Evolutionary conservation across 140 eudicot species (phyloP).

Genomic region (Ambrosia hybrid): DNA sequence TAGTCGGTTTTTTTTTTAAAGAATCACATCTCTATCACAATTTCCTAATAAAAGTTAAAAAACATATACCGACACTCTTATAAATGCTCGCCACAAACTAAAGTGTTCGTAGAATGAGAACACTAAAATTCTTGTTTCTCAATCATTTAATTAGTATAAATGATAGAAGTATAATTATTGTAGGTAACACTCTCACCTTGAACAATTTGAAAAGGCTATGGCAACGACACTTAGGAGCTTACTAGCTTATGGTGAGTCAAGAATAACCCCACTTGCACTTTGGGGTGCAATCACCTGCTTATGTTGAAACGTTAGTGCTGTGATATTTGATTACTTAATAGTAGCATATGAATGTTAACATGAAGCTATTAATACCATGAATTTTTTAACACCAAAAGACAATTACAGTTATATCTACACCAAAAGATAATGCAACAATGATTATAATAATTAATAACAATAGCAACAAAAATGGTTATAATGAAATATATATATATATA

Average conservation of each 20-base stretch:
- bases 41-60: too few species aligned
- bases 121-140: not conserved
- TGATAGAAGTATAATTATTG: not conserved
- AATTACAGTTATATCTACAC: slow-evolving; percentile 76
- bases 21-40: too few species aligned
- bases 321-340: slow-evolving; percentile 6
- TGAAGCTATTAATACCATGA: slow-evolving; percentile 53
- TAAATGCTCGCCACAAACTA: slow-evolving; percentile 99
- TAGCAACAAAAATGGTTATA: not conserved
- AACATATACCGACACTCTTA: too few species aligned
- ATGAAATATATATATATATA: too few species aligned
- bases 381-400: slow-evolving; percentile 86
- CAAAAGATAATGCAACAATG: slow-evolving; percentile 38
- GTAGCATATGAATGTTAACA: slow-evolving; percentile 3
- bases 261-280: slow-evolving; percentile 94
- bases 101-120: slow-evolving; percentile 35
- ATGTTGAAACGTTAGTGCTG: slow-evolving; percentile 2
- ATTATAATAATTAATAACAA: slow-evolving; percentile 4
- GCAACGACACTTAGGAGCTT: slow-evolving; percentile 95
- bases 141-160: slow-evolving; percentile 17
- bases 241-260: slow-evolving; percentile 97
- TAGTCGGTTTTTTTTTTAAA: too few species aligned
- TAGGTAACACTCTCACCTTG: slow-evolving; percentile 54
- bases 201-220: slow-evolving; percentile 87
- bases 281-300: slow-evolving; percentile 89